These are phyloP conservation scores for Seiridium cupressi DNA, from an alignment of 2,329 filamentous ascomycete genomes.

Conservation along the genomic window DNA sequence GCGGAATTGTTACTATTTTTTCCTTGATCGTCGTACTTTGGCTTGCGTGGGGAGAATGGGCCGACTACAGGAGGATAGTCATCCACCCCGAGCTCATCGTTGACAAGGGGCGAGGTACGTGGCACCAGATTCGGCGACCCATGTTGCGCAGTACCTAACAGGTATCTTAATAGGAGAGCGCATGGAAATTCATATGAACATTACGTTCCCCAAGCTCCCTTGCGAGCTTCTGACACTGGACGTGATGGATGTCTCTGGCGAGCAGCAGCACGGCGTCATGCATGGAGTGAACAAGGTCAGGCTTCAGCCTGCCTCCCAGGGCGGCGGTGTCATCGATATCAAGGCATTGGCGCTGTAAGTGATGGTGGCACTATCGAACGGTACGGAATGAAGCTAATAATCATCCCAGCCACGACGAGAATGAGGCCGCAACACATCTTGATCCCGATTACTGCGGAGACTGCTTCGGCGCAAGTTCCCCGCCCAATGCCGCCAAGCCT, in stretches of 20 bases:
- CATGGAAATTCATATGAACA: constrained; percentile 98
- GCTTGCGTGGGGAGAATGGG: constrained; percentile 93
- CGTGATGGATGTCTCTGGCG: constrained; percentile 98
- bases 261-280: constrained; percentile 91
- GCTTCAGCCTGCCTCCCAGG: constrained; percentile 68
- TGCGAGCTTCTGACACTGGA: constrained; percentile 96
- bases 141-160: constrained; percentile 18
- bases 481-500: constrained; percentile 68
- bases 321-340: constrained; percentile 71
- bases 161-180: constrained; percentile 67
- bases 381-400: background rate
- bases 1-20: constrained; percentile 89
- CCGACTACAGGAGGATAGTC: constrained; percentile 81
- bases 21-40: constrained; percentile 87
- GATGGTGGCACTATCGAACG: no score
- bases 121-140: background rate
- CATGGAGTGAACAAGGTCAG: constrained; percentile 92
- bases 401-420: constrained; percentile 57
- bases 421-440: constrained; percentile 72
- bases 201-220: constrained; percentile 89
- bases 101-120: constrained; percentile 87
- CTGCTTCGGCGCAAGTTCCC: constrained; percentile 83
- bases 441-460: constrained; percentile 90
- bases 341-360: constrained; percentile 67
- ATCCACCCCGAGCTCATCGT: constrained; percentile 93